Evolutionary conservation across 768 basidiomycete species (phyloP).

Genomic region (Trametes maxima): DNA sequence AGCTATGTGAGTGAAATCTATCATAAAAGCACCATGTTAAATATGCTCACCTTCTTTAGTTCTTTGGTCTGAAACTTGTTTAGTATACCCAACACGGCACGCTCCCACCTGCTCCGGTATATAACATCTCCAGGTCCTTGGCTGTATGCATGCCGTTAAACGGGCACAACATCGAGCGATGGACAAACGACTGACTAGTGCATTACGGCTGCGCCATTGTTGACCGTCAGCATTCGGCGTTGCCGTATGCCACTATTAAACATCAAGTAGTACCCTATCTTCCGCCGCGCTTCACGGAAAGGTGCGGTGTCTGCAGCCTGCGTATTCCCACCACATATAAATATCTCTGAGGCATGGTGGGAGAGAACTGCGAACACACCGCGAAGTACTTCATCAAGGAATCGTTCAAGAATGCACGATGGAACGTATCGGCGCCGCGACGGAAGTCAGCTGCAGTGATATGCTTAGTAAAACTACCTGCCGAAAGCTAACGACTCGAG

Average conservation of each 20-base stretch:
- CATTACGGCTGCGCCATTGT: neutral
- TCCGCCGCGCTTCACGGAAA: neutral
- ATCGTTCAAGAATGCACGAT: neutral
- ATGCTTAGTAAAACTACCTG: neutral
- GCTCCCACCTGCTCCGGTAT: too few species aligned
- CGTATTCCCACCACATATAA: too few species aligned
- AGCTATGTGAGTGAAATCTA: too few species aligned
- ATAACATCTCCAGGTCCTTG: neutral
- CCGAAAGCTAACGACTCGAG: neutral
- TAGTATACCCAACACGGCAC: neutral
- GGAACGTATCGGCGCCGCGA: neutral
- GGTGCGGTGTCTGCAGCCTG: conserved; percentile 2
- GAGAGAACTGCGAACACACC: neutral
- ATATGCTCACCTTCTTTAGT: neutral
- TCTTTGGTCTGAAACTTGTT: neutral
- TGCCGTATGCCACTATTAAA: neutral
- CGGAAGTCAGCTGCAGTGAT: neutral
- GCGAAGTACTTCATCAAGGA: conserved; percentile 3
- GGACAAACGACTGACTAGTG: neutral
- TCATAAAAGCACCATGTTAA: too few species aligned
- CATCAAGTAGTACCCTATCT: neutral
- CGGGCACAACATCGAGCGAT: neutral
- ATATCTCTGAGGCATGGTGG: neutral
- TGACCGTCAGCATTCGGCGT: neutral
- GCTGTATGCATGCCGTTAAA: neutral